These are phyloP conservation scores for Pulveroboletus sp. DNA, from an alignment of 768 basidiomycete genomes.

Conservation along the genomic window DNA sequence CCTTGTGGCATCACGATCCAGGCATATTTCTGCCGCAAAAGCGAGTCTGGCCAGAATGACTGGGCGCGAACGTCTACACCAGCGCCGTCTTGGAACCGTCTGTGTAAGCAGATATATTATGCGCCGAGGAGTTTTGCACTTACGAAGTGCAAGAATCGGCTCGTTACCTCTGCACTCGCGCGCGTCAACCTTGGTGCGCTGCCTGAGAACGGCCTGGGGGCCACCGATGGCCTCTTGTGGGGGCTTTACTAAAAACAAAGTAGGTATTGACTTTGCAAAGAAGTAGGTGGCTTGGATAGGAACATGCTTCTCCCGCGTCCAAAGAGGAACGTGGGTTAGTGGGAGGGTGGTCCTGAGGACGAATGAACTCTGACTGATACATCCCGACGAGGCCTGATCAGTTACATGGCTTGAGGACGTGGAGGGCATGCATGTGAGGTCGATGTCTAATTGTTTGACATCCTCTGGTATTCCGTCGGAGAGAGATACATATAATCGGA, in stretches of 20 bases:
- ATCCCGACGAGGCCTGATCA: not conserved
- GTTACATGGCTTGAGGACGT: not conserved
- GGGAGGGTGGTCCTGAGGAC: constrained; percentile 40
- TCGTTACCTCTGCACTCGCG: constrained; percentile 29
- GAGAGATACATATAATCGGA: constrained; percentile 42
- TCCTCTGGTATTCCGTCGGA: constrained; percentile 30
- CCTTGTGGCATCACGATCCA: constrained; percentile 88
- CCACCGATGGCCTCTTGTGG: constrained; percentile 38
- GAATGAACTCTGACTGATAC: not conserved
- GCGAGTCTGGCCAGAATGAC: constrained; percentile 60
- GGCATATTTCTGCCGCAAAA: constrained; percentile 54
- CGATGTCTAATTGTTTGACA: constrained; percentile 39
- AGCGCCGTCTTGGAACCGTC: constrained; percentile 66
- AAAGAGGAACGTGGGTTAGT: constrained; percentile 42
- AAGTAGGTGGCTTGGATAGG: constrained; percentile 60
- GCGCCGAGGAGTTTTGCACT: constrained; percentile 19
- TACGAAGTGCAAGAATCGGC: constrained; percentile 66
- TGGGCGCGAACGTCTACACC: constrained; percentile 66
- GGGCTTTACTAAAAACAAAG: constrained; percentile 55
- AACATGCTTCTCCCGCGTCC: constrained; percentile 36
- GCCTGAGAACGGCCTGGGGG: not conserved
- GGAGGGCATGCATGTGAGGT: constrained; percentile 30
- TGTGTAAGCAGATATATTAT: not conserved
- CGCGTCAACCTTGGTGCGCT: not conserved
- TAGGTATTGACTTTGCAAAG: constrained; percentile 52